These are phyloP conservation scores for Cucumis melo DNA, from an alignment of 306 rosid species.

Conservation along the genomic window DNA sequence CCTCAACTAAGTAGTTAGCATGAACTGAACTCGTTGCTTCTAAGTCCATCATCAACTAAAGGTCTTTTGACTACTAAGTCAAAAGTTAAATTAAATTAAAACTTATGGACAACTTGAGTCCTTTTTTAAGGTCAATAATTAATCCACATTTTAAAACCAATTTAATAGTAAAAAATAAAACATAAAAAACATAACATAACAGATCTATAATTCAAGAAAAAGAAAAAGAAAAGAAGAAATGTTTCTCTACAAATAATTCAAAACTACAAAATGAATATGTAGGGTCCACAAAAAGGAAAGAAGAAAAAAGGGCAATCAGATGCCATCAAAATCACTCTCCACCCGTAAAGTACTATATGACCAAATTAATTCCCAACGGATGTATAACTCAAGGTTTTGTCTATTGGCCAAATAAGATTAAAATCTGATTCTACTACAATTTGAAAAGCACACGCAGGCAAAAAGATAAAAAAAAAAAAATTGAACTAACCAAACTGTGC, in stretches of 20 bases:
- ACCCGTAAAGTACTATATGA: neutral
- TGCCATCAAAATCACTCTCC: neutral
- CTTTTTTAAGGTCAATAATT: no score
- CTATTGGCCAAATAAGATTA: neutral
- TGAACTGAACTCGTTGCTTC: no score
- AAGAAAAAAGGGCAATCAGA: neutral
- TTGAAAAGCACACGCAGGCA: neutral
- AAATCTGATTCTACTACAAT: neutral
- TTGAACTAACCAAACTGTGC: neutral
- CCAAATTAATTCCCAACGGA: neutral
- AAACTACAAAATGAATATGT: neutral
- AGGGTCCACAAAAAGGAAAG: neutral
- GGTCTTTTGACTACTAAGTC: no score
- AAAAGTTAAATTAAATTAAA: no score
- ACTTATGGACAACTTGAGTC: no score
- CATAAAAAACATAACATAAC: no score
- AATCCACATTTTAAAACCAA: neutral
- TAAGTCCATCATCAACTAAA: no score
- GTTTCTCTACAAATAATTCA: slow-evolving; percentile 3
- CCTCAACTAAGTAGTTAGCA: no score
- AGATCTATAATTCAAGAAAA: neutral
- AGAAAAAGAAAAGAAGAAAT: neutral
- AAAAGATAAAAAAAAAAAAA: neutral
- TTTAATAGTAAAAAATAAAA: neutral
- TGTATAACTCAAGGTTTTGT: neutral